Evolutionary conservation across 768 basidiomycete genomes (phyloP).

Genomic region (Termitomyces sp.): DNA sequence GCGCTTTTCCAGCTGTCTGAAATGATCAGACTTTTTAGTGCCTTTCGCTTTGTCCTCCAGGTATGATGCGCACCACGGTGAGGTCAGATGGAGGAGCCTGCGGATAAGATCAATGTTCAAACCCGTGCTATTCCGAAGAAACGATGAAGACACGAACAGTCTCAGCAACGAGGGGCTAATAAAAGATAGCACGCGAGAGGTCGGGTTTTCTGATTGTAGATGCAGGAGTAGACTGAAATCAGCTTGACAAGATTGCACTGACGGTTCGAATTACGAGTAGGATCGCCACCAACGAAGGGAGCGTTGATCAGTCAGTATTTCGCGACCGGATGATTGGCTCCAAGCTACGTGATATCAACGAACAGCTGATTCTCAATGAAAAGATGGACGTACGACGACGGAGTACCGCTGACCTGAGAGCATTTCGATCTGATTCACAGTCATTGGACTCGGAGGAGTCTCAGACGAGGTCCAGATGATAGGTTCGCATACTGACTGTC

Average conservation of each 20-base stretch:
- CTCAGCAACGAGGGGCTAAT: constrained; percentile 2
- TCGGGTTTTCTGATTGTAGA: constrained; percentile 20
- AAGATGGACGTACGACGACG: constrained; percentile 19
- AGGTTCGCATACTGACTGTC: constrained; percentile 21
- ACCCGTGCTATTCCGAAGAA: background rate
- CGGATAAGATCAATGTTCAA: background rate
- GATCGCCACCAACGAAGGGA: constrained; percentile 19
- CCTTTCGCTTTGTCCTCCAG: background rate
- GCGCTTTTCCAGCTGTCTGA: constrained; percentile 16
- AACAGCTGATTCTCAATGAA: background rate
- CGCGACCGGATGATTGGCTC: constrained; percentile 30
- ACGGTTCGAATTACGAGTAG: constrained; percentile 18
- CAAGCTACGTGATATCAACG: constrained; percentile 15
- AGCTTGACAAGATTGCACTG: constrained; percentile 4
- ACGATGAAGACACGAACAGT: background rate
- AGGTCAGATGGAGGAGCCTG: constrained; percentile 19
- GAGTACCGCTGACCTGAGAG: constrained; percentile 42
- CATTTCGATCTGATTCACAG: constrained; percentile 30
- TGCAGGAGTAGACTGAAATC: background rate
- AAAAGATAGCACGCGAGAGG: constrained; percentile 23
- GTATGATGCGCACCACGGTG: constrained; percentile 12
- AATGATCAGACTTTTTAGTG: background rate
- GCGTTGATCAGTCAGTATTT: constrained; percentile 39
- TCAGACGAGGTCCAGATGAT: background rate
- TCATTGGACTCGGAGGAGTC: constrained; percentile 13